Base-by-base conservation (phyloP, 2,329 filamentous ascomycete species). In the Talaromyces sp. region DNA sequence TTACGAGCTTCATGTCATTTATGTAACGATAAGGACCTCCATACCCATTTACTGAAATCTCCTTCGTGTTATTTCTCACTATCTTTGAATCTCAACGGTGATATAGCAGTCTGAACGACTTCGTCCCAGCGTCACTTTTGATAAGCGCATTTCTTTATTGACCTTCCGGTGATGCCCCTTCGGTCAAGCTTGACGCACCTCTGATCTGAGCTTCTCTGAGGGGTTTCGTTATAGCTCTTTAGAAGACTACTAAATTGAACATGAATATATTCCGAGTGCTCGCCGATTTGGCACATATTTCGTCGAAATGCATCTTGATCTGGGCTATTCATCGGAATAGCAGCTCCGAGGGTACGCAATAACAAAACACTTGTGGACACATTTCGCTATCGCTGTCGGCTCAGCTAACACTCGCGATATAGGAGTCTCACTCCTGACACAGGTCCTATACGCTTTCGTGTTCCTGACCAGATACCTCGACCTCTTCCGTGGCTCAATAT, bases 381-480 rank as follows among this genome's bases (percentile, higher is more conserved):
- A 63, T 52, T 45, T 19, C 27, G 9, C 19, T 8, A 11, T 69
- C 2, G 60, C 39, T 62, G 58, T 11, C 33, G 22, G 41, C 16
- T n/a, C 19, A 19, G 16, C 52, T 64, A 22, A 64, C 35, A 47
- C 50, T 7, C 63, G 56, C 67, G 3, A 71, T 66, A 72, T 70
- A 91, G 90, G 93, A 66, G 90, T 97, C 67, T 97, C 93, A 27
- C 88, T 97, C 74, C 91, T 98, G 72, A 97, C 80, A 1, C 94
- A 98, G 78, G 84, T 88, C 64, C 87, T 97, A 69, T 98, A 98
- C 80, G 87, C 89, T 63, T 76, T 90, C 68, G 93, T 98, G 65
- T 98, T 97, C 80, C 83, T 88, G 73, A 89, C 92, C 4, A 88
- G 94, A 67, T 98, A 98, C 79, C 86, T 94, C 68, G 91, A 97